phyloP scores from a whole-genome alignment of 2,329 filamentous ascomycete species.

The Cercospora nicotianae region DNA sequence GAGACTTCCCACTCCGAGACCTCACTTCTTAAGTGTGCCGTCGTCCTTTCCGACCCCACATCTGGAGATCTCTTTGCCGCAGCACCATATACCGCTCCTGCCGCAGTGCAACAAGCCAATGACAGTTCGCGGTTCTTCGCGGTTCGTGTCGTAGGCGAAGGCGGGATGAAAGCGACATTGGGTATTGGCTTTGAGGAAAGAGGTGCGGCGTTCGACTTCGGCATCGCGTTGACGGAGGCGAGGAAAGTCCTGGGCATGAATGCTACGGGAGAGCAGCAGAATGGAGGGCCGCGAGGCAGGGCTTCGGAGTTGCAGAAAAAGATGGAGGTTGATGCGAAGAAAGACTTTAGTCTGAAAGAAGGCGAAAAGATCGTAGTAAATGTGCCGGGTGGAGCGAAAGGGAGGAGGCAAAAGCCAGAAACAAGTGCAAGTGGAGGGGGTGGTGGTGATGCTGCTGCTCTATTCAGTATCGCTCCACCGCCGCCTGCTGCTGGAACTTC shows the following conservation, averaged over 20 bases:
- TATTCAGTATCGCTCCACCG: conserved; percentile 76
- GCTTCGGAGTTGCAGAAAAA: conserved; percentile 35
- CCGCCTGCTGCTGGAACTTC: conserved; percentile 59
- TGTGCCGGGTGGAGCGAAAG: conserved; percentile 57
- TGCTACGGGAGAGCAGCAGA: conserved; percentile 38
- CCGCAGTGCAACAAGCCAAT: conserved; percentile 71
- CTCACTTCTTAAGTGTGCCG: conserved; percentile 49
- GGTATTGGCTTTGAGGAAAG: conserved; percentile 87
- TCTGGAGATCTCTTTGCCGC: conserved; percentile 79
- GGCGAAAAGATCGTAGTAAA: conserved; percentile 86
- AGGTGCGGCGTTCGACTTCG: conserved; percentile 82
- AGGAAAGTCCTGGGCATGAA: conserved; percentile 66
- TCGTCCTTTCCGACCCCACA: conserved; percentile 74
- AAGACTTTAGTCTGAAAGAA: conserved; percentile 82
- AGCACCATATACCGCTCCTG: conserved; percentile 68
- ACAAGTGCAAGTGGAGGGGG: conserved; percentile 42
- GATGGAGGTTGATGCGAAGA: conserved; percentile 56
- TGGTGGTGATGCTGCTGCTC: conserved; percentile 45
- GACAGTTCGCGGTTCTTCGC: conserved; percentile 86
- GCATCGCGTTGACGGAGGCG: conserved; percentile 75
- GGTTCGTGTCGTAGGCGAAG: conserved; percentile 72
- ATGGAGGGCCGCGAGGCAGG: conserved; percentile 41
- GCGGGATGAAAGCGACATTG: conserved; percentile 72
- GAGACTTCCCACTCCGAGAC: conserved; percentile 36
- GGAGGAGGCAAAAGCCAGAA: conserved; percentile 41